Evolutionary conservation across 176 grass and related monocot species (phyloP), one percentile per base, ranked within the genome.

Genomic region (Zizania latifolia): DNA sequence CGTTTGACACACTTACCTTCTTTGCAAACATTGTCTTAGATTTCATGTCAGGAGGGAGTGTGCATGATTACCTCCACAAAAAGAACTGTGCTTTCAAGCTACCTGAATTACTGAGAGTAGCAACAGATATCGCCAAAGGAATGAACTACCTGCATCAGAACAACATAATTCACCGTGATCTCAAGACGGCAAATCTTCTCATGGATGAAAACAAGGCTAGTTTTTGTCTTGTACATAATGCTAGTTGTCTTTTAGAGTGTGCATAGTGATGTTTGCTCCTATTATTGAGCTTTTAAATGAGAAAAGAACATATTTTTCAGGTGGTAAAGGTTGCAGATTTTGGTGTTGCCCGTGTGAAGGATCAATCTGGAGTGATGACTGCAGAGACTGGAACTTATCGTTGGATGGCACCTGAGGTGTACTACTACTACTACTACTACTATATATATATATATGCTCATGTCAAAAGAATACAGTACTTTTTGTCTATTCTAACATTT

Each of bases 301-400:
- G 14, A 71, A n/a, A 57, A 4, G 9, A 29, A 23, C 7, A 23
- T 36, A 34, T 3, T 70, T 26, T 69, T 22, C 68, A 96, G 93
- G 84, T 92, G 70, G 87, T 97, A 40, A 97, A 97, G 82, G 88
- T 97, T 72, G 86, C 87, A 55, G 94, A 97, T 89, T 97, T 97
- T 57, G 94, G 94, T 82, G 94, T 97, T 71, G 88, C 94, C 30
- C 90, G 94, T 66, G 90, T 97, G 53, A 86, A 93, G 89, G 79
- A 84, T 72, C 75, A 91, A 55, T 89, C 90, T 14, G 94, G 90
- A 80, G 81, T 93, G 61, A 97, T 97, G 94, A 97, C 94, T 76
- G 90, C 90, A 41, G 94, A 97, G 85, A 97, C 94, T 15, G 94
- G 94, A 74, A 97, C 94, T 38, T 97, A 97, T 58, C 90, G 94